Evolutionary conservation across 176 grass and related monocot species (phyloP).

Genomic region (Eleusine indica): DNA sequence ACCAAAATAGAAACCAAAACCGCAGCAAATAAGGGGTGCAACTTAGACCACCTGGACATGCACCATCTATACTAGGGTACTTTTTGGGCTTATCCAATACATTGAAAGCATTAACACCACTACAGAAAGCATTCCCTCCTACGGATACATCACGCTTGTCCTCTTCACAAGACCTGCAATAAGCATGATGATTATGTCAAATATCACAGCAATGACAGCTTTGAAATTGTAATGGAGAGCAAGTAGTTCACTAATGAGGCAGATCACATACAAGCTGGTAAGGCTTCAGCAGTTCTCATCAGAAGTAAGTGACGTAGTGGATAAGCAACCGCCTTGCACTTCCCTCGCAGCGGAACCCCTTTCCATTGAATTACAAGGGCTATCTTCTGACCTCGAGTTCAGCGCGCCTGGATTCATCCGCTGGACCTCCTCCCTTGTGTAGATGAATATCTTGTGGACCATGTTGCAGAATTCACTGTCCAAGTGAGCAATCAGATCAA

Average conservation of each 20-base stretch:
- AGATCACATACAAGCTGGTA: slow-evolving; percentile 19
- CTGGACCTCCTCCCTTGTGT: slow-evolving; percentile 83
- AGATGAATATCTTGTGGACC: slow-evolving; percentile 90
- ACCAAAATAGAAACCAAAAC: slow-evolving; percentile 63
- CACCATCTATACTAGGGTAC: slow-evolving; percentile 52
- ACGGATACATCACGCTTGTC: slow-evolving; percentile 25
- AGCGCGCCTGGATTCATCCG: slow-evolving; percentile 81
- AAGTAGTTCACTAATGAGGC: not conserved
- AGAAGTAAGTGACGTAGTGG: slow-evolving; percentile 50
- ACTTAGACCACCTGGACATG: slow-evolving; percentile 36
- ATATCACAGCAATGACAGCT: not conserved
- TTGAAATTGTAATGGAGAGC: not conserved
- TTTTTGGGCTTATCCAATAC: slow-evolving; percentile 48
- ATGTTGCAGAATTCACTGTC: slow-evolving; percentile 93
- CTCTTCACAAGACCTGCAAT: slow-evolving; percentile 49
- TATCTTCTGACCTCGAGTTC: slow-evolving; percentile 63
- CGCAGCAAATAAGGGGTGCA: slow-evolving; percentile 45
- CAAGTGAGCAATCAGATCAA: slow-evolving; percentile 7
- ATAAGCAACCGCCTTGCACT: slow-evolving; percentile 39
- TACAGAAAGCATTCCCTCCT: slow-evolving; percentile 9
- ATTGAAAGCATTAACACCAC: slow-evolving; percentile 46
- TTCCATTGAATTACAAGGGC: slow-evolving; percentile 54
- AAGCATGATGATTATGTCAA: not conserved
- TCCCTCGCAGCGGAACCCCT: slow-evolving; percentile 49
- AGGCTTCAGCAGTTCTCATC: slow-evolving; percentile 69